Evolutionary conservation across 352 stramenopile genomes (phyloP), one percentile per base, ranked within the genome.

Genomic region (Globisporangium spiculum): DNA sequence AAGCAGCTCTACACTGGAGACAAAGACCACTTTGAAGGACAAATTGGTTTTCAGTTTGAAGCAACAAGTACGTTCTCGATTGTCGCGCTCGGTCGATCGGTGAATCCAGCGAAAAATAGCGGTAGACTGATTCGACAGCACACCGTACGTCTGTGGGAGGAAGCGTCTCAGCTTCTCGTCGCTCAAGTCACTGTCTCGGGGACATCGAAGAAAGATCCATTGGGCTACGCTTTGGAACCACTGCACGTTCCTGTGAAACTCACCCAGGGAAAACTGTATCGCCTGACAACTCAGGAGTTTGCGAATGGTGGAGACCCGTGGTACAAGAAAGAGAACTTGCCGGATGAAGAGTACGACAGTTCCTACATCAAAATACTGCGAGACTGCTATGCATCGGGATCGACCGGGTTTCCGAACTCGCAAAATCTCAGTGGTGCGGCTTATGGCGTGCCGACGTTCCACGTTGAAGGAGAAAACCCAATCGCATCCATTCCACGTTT

Each of bases 1-100:
- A 88, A 90, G 59, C 86, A 95, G 52, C 80, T 96, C 1, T 96
- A 96, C 72, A 96, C 86, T 0, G 89, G 89, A 10, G 87, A 94
- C 69, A 96, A 96, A 65, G 89, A 96, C 41, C 89, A 96, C 74
- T 96, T 96, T 63, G 89, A 96, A 69, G 89, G 89, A 0, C 89
- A 96, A 66, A 96, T 96, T 66, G 89, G 89, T 5, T 96, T 96
- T 57, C 89, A 96, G 61, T 96, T 96, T 72, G 89, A 96, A 73
- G 87, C 89, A 7, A 90, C 76, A 3, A 92, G 87, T 54, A 90
- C 81, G 0, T 96, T 96, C 69, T 78, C 71, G 30, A 86, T 96
- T 57, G 79, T 94, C n/a, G 89, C 87, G 6, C 70, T 96, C 16
- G 89, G 89, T 0, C 81, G 89, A 2, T 94, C 87, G 6, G 87